Conservation (phyloP, 495 filamentous ascomycete species). For the Jackrogersella multiformis region DNA sequence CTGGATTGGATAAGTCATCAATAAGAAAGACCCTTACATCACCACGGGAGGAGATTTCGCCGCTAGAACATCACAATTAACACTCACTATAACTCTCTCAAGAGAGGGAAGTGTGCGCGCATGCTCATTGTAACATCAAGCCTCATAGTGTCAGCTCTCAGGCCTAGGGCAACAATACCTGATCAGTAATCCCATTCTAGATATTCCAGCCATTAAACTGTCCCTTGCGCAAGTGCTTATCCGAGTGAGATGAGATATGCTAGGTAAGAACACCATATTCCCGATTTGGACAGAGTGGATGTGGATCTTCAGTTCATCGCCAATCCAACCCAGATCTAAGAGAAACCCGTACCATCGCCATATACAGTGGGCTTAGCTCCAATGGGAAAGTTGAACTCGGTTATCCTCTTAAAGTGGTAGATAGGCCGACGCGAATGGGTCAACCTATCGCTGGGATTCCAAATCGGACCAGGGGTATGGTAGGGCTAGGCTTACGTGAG, state of each 20-base stretch:
- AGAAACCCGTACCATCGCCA: constrained; percentile 4
- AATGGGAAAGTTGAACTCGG: neutral
- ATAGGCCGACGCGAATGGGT: neutral
- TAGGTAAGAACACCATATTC: constrained; percentile 22
- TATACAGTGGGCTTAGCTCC: neutral
- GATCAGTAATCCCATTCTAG: neutral
- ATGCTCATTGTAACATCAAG: neutral
- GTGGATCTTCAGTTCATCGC: constrained; percentile 4
- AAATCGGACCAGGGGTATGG: neutral
- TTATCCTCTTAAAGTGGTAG: neutral
- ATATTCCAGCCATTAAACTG: neutral
- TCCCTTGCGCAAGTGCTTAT: constrained; percentile 21
- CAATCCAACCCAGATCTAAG: constrained; percentile 13
- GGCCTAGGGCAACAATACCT: neutral
- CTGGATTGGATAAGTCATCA: neutral
- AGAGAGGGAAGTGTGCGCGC: neutral
- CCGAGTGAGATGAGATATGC: constrained; percentile 23
- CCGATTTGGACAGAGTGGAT: constrained; percentile 14
- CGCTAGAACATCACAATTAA: constrained; percentile 1
- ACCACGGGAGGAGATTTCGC: neutral
- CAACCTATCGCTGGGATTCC: constrained; percentile 9
- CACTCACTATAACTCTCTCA: too few relatives aligned
- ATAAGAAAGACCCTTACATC: constrained; percentile 20
- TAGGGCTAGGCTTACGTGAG: constrained; percentile 8
- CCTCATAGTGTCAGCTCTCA: constrained; percentile 1